Evolutionary conservation across 129 eudicot genomes (phyloP).

Genomic region (Helichrysum umbraculigerum): DNA sequence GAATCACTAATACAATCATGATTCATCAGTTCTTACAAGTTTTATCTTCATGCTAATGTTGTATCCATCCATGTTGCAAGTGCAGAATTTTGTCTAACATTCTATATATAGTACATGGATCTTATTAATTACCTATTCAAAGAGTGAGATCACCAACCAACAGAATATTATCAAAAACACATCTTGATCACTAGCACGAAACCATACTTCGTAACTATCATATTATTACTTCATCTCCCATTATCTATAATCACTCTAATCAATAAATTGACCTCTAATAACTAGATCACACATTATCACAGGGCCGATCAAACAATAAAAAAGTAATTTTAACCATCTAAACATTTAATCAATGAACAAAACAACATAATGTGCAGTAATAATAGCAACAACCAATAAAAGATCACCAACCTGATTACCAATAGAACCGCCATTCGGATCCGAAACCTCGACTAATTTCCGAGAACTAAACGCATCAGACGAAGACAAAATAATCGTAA

Average conservation of each 20-base stretch:
- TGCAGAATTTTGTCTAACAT: background rate
- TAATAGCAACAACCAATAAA: background rate
- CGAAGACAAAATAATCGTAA: background rate
- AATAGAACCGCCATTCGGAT: conserved; percentile 18
- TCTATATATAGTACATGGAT: background rate
- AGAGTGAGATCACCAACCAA: background rate
- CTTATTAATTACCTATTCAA: background rate
- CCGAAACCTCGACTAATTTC: conserved; percentile 16
- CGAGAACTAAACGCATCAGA: conserved; percentile 24
- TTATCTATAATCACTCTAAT: too few relatives aligned
- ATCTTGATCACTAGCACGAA: background rate
- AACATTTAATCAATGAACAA: background rate
- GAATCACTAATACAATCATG: background rate
- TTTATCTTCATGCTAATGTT: background rate
- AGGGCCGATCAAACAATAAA: conserved; percentile 16
- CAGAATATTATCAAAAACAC: background rate
- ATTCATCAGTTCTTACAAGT: background rate
- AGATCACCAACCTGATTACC: conserved; percentile 29
- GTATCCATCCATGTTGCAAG: conserved; percentile 2
- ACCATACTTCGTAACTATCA: background rate
- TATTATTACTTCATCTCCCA: background rate
- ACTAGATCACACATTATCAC: conserved; percentile 13
- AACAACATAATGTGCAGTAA: background rate
- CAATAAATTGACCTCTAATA: background rate
- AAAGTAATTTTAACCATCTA: background rate